These are phyloP conservation scores for Xylariaceae sp. DNA, from an alignment of 2,329 filamentous ascomycete species.

Conservation along the genomic window DNA sequence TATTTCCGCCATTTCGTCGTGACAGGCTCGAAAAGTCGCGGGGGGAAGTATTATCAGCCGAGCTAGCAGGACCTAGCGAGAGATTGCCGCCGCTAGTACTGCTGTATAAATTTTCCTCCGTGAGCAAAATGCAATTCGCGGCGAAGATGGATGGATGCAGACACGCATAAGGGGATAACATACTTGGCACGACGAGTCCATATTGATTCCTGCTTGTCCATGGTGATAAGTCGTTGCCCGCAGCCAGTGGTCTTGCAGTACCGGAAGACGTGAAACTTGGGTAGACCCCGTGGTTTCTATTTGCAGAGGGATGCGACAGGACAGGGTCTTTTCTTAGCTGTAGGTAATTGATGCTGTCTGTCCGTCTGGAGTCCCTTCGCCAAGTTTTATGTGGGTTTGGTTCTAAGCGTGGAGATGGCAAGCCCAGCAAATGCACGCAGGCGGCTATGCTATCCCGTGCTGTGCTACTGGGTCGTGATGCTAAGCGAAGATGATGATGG, in stretches of 20 bases:
- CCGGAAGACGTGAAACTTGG: slow-evolving; percentile 10
- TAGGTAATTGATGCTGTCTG: neutral
- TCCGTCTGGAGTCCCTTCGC: neutral
- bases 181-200: slow-evolving; percentile 85
- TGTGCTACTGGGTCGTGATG: too few relatives aligned
- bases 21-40: slow-evolving; percentile 43
- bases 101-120: neutral
- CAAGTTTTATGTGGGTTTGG: neutral
- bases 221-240: slow-evolving; percentile 29
- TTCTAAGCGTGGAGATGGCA: neutral
- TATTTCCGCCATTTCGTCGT: slow-evolving; percentile 60
- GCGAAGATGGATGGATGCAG: neutral
- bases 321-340: slow-evolving; percentile 2
- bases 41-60: slow-evolving; percentile 44
- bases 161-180: slow-evolving; percentile 31
- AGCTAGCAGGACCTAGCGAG: slow-evolving; percentile 68
- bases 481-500: neutral
- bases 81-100: slow-evolving; percentile 72
- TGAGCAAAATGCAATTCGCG: slow-evolving; percentile 1
- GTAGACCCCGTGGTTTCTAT: slow-evolving; percentile 14
- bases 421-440: neutral
- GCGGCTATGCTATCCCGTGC: too few relatives aligned
- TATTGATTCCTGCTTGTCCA: slow-evolving; percentile 52
- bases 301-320: slow-evolving; percentile 12
- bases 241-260: slow-evolving; percentile 15